Evolutionary conservation across 2,329 filamentous ascomycete species (phyloP).

Genomic region (Lizonia empirigonia): DNA sequence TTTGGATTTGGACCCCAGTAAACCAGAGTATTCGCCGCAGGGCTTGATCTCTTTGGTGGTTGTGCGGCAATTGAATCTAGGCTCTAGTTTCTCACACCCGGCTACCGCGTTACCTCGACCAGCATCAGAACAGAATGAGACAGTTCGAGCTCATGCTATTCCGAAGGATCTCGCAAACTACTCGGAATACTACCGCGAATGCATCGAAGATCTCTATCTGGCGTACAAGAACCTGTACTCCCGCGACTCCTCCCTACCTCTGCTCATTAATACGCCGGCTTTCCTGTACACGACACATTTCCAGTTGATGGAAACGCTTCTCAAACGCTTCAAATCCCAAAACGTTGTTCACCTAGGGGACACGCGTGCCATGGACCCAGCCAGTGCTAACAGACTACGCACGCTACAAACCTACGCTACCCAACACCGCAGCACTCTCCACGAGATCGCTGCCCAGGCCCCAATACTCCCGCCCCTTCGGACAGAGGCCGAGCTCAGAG

Average conservation of each 20-base stretch:
- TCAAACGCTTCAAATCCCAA: slow-evolving; percentile 60
- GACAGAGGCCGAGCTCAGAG: slow-evolving; percentile 68
- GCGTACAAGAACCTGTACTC: slow-evolving; percentile 59
- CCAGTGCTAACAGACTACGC: slow-evolving; percentile 63
- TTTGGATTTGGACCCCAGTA: slow-evolving; percentile 79
- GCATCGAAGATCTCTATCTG: slow-evolving; percentile 66
- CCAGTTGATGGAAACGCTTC: slow-evolving; percentile 65
- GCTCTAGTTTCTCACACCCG: slow-evolving; percentile 70
- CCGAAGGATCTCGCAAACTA: slow-evolving; percentile 70
- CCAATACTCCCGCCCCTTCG: slow-evolving; percentile 49
- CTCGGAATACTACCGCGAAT: slow-evolving; percentile 68
- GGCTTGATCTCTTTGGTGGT: slow-evolving; percentile 72
- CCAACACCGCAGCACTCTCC: slow-evolving; percentile 50
- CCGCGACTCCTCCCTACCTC: slow-evolving; percentile 54
- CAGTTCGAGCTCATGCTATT: slow-evolving; percentile 69
- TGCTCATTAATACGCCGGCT: slow-evolving; percentile 76
- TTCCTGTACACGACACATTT: slow-evolving; percentile 75
- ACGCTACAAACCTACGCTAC: slow-evolving; percentile 53
- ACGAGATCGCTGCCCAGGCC: slow-evolving; percentile 63
- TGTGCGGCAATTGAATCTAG: slow-evolving; percentile 65
- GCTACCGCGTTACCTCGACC: slow-evolving; percentile 20
- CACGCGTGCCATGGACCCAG: slow-evolving; percentile 54
- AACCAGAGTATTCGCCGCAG: slow-evolving; percentile 74
- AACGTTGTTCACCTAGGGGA: slow-evolving; percentile 69
- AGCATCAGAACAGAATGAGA: slow-evolving; percentile 39